These are phyloP conservation scores for Magnaporthiopsis rhizophila DNA, from an alignment of 2,329 filamentous ascomycete species.

Conservation along the genomic window DNA sequence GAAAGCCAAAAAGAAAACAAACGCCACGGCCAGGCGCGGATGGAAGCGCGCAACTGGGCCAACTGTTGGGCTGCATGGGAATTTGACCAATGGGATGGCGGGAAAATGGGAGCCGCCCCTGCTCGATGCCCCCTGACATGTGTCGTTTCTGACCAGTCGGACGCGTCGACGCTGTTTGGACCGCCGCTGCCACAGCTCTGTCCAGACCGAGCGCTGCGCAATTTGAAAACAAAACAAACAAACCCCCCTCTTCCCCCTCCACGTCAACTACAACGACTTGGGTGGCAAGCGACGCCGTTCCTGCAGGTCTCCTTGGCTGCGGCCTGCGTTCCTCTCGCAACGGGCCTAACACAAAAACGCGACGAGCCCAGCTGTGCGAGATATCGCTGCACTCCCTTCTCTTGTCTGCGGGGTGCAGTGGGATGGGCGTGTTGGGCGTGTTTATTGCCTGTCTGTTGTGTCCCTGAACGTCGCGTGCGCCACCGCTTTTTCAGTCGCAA, in stretches of 20 bases:
- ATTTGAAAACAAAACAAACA: constrained; percentile 10
- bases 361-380: neutral
- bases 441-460: neutral
- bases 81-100: neutral
- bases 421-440: neutral
- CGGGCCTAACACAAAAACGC: neutral
- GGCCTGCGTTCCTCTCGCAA: neutral
- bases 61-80: neutral
- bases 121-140: constrained; percentile 4
- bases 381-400: neutral
- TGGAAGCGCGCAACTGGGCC: constrained; percentile 8
- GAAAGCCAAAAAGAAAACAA: neutral
- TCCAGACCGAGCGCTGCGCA: neutral
- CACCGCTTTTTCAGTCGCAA: neutral
- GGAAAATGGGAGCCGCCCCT: neutral
- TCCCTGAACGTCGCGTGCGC: neutral
- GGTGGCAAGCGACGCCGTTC: neutral
- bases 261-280: neutral
- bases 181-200: constrained; percentile 3
- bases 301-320: neutral
- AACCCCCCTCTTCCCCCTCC: neutral
- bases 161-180: constrained; percentile 9
- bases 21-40: constrained; percentile 5
- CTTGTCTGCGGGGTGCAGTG: neutral
- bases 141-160: constrained; percentile 9